These are phyloP conservation scores for Castanospermum australe DNA, from an alignment of 306 rosid genomes.

Conservation along the genomic window DNA sequence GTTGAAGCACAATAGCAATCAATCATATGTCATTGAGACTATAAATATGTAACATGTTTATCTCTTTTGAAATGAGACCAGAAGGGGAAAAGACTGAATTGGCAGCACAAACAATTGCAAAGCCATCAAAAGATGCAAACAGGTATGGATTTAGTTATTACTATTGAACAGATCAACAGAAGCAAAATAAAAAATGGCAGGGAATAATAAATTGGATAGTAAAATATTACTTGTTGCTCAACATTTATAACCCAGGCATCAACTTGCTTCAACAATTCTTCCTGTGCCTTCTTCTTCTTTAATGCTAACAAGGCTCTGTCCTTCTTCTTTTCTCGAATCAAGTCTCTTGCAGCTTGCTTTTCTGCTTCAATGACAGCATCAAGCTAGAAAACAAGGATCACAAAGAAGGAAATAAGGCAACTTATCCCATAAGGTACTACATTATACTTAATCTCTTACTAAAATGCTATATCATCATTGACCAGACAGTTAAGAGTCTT, in stretches of 20 bases:
- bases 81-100: neutral
- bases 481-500: neutral
- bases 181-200: neutral
- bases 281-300: slow-evolving; percentile 89
- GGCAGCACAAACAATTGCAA: neutral
- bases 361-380: slow-evolving; percentile 96
- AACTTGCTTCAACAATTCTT: slow-evolving; percentile 93
- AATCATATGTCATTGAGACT: neutral
- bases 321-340: slow-evolving; percentile 88
- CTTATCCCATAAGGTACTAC: neutral
- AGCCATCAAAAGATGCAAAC: slow-evolving; percentile 29
- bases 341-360: slow-evolving; percentile 89
- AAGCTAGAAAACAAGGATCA: slow-evolving; percentile 51
- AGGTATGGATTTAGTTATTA: neutral
- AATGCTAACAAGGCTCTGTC: slow-evolving; percentile 89
- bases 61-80: neutral
- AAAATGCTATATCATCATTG: neutral
- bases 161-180: neutral
- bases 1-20: neutral
- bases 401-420: neutral
- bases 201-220: neutral
- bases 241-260: slow-evolving; percentile 93
- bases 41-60: neutral
- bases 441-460: slow-evolving; percentile 1
- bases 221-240: slow-evolving; percentile 80